Evolutionary conservation across 768 basidiomycete genomes (phyloP).

Genomic region (Pulveroboletus sp.): DNA sequence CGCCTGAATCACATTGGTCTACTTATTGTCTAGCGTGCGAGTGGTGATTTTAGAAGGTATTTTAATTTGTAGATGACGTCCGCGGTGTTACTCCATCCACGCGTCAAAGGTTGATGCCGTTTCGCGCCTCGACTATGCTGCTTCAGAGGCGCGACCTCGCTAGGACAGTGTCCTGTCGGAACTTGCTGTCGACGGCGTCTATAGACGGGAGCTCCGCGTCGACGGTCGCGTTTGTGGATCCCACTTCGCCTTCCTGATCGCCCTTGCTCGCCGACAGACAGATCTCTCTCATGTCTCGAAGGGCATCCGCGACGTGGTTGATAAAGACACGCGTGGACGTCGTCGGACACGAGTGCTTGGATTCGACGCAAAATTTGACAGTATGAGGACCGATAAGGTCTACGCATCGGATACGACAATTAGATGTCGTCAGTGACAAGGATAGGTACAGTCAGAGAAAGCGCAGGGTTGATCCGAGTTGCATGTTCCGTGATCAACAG

Average conservation of each 20-base stretch:
- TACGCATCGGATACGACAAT: conserved; percentile 27
- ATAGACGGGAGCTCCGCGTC: background rate
- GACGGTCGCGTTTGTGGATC: too few species aligned
- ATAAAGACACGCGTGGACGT: conserved; percentile 76
- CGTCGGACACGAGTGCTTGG: conserved; percentile 62
- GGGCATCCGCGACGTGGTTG: conserved; percentile 51
- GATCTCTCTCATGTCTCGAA: conserved; percentile 65
- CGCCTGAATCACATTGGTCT: background rate
- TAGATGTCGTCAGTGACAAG: background rate
- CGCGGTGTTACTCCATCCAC: background rate
- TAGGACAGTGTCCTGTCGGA: conserved; percentile 2
- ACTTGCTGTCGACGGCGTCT: background rate
- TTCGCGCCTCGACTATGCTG: background rate
- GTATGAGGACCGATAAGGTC: conserved; percentile 76
- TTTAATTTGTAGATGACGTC: too few species aligned
- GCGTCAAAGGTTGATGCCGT: background rate
- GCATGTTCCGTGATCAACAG: too few species aligned
- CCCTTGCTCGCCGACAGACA: conserved; percentile 31
- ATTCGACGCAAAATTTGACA: conserved; percentile 93
- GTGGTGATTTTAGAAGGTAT: conserved; percentile 12
- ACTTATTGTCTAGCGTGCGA: conserved; percentile 1
- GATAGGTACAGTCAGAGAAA: background rate
- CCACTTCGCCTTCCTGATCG: conserved; percentile 8
- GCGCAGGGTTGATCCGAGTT: background rate
- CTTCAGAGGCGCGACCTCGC: conserved; percentile 19